phyloP scores from a whole-genome alignment of 164 flowering plant species.

The Tetrastigma voinierianum region DNA sequence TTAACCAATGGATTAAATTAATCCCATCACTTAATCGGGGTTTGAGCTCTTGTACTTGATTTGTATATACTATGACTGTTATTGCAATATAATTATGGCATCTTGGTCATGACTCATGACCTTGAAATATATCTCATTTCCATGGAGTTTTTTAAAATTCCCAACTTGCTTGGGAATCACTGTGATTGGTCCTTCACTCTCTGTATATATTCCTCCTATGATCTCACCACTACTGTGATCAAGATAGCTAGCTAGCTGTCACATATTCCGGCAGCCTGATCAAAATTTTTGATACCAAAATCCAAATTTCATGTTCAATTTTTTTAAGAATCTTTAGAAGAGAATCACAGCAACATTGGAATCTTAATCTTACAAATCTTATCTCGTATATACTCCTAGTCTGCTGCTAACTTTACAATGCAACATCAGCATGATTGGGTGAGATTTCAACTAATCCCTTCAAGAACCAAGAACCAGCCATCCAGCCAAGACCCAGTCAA shows the following conservation, averaged over 20 bases:
- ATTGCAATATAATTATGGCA: neutral
- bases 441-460: no score
- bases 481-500: no score
- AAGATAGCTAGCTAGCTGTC: no score
- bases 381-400: neutral
- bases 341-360: constrained; percentile 7
- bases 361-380: constrained; percentile 8
- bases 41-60: constrained; percentile 12
- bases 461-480: no score
- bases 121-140: constrained; percentile 7
- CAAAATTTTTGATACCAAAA: no score
- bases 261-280: neutral
- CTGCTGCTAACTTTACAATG: constrained; percentile 13
- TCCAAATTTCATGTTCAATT: neutral
- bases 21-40: constrained; percentile 15
- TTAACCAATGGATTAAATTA: neutral
- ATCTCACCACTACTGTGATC: neutral
- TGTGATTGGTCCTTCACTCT: no score
- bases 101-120: constrained; percentile 17
- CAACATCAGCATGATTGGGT: neutral
- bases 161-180: no score
- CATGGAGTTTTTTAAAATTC: neutral
- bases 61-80: neutral
- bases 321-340: constrained; percentile 6
- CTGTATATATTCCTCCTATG: no score